A percentile compares a stretch with the other conserved stretches of the same genome.
phyloP scores from a whole-genome alignment of 1,139 yeast genomes.

The Barnettozyma hawaiiensis region DNA sequence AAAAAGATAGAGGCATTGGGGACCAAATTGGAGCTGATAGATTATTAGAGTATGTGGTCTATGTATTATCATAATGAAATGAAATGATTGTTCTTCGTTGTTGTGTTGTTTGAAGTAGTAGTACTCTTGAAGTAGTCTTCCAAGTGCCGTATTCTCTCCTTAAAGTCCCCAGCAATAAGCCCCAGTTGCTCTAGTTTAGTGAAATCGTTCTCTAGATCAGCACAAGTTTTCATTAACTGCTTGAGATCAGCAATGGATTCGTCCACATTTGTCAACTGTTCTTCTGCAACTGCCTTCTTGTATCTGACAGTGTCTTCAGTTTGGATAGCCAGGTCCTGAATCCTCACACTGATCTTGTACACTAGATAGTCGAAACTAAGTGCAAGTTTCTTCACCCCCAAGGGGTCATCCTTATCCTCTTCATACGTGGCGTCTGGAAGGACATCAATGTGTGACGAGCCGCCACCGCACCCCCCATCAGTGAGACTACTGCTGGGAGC shows the following conservation, averaged over 20 bases:
- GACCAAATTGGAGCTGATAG: slow-evolving; percentile 9
- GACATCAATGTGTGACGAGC: neutral
- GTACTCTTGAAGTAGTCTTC: slow-evolving; percentile 18
- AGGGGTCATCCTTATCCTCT: slow-evolving; percentile 48
- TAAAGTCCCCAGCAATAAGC: slow-evolving; percentile 41
- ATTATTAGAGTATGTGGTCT: slow-evolving; percentile 10
- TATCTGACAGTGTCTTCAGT: slow-evolving; percentile 32
- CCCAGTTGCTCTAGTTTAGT: slow-evolving; percentile 63
- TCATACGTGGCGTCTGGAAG: slow-evolving; percentile 4
- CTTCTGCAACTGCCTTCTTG: slow-evolving; percentile 28
- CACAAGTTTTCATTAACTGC: slow-evolving; percentile 42
- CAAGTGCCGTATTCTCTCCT: slow-evolving; percentile 27
- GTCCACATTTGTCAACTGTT: slow-evolving; percentile 35
- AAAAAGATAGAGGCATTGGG: slow-evolving; percentile 16
- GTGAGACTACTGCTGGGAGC: neutral
- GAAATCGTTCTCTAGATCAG: slow-evolving; percentile 55
- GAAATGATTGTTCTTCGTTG: neutral
- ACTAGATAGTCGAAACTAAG: slow-evolving; percentile 58
- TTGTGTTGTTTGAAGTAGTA: too few species aligned
- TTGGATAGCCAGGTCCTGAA: slow-evolving; percentile 35
- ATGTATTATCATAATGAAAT: neutral
- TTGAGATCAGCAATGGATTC: slow-evolving; percentile 41
- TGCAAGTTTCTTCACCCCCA: slow-evolving; percentile 54
- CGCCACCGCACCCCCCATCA: too few species aligned
- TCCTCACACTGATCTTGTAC: slow-evolving; percentile 52